A percentile compares a stretch with the other conserved stretches of the same genome.
Evolutionary conservation across 2,329 filamentous ascomycete species (phyloP).

Genomic region (Xylaria sp.): DNA sequence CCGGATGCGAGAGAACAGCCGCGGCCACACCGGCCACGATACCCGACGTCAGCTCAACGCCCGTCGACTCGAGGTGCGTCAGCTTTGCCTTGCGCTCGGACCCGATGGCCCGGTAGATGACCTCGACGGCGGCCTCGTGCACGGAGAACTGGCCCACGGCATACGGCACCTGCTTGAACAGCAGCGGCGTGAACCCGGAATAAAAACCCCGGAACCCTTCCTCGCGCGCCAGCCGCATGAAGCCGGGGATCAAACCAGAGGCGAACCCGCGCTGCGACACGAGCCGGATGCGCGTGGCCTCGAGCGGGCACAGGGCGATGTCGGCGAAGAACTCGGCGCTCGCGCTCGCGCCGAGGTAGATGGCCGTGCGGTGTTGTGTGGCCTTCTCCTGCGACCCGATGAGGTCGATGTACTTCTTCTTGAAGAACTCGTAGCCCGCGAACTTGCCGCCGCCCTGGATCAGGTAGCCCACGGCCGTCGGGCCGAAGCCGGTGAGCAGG

Average conservation of each 20-base stretch:
- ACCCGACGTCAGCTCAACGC: constrained; percentile 86
- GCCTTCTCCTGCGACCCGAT: constrained; percentile 65
- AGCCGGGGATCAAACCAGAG: constrained; percentile 75
- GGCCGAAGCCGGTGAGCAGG: constrained; percentile 84
- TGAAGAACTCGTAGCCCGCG: constrained; percentile 94
- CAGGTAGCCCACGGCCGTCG: constrained; percentile 88
- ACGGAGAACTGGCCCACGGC: constrained; percentile 95
- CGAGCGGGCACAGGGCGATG: constrained; percentile 87
- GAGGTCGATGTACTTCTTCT: constrained; percentile 82
- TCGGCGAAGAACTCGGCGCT: constrained; percentile 79
- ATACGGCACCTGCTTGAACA: constrained; percentile 92
- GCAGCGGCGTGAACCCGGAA: constrained; percentile 86
- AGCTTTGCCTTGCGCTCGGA: constrained; percentile 72
- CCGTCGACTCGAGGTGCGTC: constrained; percentile 78
- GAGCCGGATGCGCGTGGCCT: constrained; percentile 82
- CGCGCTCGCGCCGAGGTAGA: constrained; percentile 80
- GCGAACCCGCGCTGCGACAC: constrained; percentile 86
- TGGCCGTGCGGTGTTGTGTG: constrained; percentile 58
- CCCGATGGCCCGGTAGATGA: constrained; percentile 77
- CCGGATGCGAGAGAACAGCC: constrained; percentile 88
- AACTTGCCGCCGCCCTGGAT: constrained; percentile 92
- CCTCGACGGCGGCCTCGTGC: constrained; percentile 87
- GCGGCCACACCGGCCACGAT: constrained; percentile 89
- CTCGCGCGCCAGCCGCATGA: constrained; percentile 77
- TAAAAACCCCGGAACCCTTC: constrained; percentile 88